Evolutionary conservation across 768 basidiomycete genomes (phyloP).

Genomic region (Podaxis sp.): DNA sequence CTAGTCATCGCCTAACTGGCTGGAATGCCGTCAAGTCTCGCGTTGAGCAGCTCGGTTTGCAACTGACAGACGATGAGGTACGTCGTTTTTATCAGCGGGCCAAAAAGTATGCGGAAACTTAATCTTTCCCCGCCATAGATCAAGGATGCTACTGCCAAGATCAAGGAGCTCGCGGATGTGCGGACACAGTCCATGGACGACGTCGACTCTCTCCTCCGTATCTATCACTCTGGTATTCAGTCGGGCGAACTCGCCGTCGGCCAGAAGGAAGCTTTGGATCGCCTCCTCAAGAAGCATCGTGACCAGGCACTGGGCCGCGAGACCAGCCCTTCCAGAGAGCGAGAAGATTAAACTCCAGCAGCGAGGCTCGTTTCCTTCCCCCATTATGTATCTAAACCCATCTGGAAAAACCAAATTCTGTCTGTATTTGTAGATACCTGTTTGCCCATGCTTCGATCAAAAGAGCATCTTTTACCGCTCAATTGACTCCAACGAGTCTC

Average conservation of each 20-base stretch:
- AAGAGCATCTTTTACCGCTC: not conserved
- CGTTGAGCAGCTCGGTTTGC: constrained; percentile 93
- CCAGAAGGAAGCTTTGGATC: constrained; percentile 89
- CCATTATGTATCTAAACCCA: not conserved
- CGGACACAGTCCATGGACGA: constrained; percentile 99
- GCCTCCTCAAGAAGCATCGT: constrained; percentile 79
- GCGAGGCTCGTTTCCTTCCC: not conserved
- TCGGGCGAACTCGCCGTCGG: constrained; percentile 91
- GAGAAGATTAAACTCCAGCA: constrained; percentile 17
- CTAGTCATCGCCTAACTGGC: constrained; percentile 89
- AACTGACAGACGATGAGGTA: constrained; percentile 87
- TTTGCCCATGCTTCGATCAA: not conserved
- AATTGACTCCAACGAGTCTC: not conserved
- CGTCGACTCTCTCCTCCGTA: constrained; percentile 93
- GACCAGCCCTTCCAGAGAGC: constrained; percentile 24
- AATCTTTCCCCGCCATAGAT: constrained; percentile 42
- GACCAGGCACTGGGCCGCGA: constrained; percentile 27
- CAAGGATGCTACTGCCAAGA: constrained; percentile 98
- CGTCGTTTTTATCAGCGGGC: constrained; percentile 14
- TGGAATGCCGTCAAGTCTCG: constrained; percentile 99
- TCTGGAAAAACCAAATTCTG: not conserved
- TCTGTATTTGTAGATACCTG: constrained; percentile 3
- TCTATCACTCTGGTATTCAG: constrained; percentile 93
- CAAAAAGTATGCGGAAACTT: constrained; percentile 6
- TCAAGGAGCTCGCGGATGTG: constrained; percentile 99